phyloP scores from a whole-genome alignment of 495 filamentous ascomycete genomes.

The Pyrenula massariospora region DNA sequence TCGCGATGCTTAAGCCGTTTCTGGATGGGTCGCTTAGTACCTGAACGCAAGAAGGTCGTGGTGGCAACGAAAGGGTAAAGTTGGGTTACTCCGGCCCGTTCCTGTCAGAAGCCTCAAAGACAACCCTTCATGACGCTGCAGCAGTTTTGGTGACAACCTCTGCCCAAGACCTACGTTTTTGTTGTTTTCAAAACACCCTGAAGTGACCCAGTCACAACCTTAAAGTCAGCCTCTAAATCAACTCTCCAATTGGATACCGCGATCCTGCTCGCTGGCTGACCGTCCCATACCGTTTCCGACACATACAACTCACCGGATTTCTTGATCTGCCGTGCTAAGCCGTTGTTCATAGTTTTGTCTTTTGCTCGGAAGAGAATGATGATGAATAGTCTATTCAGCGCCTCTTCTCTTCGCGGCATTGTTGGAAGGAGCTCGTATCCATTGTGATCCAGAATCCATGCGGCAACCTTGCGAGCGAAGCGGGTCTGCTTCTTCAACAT shows the following conservation, averaged over 20 bases:
- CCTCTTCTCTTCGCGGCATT: conserved; percentile 16
- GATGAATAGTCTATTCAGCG: conserved; percentile 49
- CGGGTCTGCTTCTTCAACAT: conserved; percentile 64
- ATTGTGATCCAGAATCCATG: conserved; percentile 42
- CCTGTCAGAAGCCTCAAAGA: too few relatives aligned
- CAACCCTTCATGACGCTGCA: too few relatives aligned
- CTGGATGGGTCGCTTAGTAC: too few relatives aligned
- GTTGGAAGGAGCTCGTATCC: conserved; percentile 57
- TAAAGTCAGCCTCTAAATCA: conserved; percentile 24
- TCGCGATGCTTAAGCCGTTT: too few relatives aligned
- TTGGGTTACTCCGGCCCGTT: too few relatives aligned
- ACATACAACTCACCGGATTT: conserved; percentile 66
- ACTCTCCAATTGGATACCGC: conserved; percentile 76
- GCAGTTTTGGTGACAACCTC: too few relatives aligned
- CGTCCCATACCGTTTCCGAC: conserved; percentile 68
- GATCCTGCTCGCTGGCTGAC: conserved; percentile 58
- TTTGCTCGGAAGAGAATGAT: conserved; percentile 72
- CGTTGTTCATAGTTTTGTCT: conserved; percentile 50
- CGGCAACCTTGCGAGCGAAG: conserved; percentile 56
- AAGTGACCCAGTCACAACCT: conserved; percentile 21
- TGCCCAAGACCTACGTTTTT: too few relatives aligned
- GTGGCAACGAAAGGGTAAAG: too few relatives aligned
- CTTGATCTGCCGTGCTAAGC: conserved; percentile 61
- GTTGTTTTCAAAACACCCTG: too few relatives aligned
- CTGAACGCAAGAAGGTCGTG: too few relatives aligned